Percentiles rank a stretch among this genome's conserved stretches.
Conservation (phyloP, 371 early-diverging fungal species). For the Mucor circinelloides region DNA sequence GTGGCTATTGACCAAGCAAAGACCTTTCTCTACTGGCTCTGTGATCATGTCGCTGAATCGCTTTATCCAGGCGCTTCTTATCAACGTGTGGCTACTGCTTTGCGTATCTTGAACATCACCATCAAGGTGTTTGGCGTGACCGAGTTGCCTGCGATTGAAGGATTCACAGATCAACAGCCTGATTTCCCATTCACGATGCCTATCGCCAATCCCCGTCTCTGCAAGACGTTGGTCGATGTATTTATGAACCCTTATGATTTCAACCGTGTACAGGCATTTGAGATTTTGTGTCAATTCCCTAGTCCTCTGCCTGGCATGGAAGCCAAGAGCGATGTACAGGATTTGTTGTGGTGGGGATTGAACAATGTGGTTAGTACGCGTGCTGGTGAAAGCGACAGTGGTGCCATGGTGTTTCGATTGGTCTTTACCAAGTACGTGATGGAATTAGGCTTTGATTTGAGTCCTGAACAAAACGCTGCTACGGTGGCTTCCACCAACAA, state of each 20-base stretch:
- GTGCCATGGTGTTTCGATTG: slow-evolving; percentile 76
- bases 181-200: slow-evolving; percentile 61
- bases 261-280: slow-evolving; percentile 67
- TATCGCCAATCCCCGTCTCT: slow-evolving; percentile 48
- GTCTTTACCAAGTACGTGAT: slow-evolving; percentile 80
- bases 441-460: slow-evolving; percentile 50
- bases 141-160: slow-evolving; percentile 51
- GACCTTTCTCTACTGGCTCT: slow-evolving; percentile 45
- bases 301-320: slow-evolving; percentile 60
- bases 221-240: slow-evolving; percentile 57
- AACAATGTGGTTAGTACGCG: slow-evolving; percentile 67
- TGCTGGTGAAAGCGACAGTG: slow-evolving; percentile 83
- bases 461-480: slow-evolving; percentile 36
- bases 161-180: slow-evolving; percentile 44
- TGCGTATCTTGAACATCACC: slow-evolving; percentile 48
- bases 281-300: slow-evolving; percentile 63
- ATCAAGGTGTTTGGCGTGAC: slow-evolving; percentile 60
- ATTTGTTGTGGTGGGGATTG: slow-evolving; percentile 68
- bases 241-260: slow-evolving; percentile 73
- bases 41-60: slow-evolving; percentile 37
- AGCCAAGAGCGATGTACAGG: slow-evolving; percentile 43
- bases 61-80: slow-evolving; percentile 68
- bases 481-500: neutral
- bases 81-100: slow-evolving; percentile 61
- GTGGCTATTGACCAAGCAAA: slow-evolving; percentile 30